These are phyloP conservation scores for Quercus dentata DNA, from an alignment of 306 rosid species.

Conservation along the genomic window DNA sequence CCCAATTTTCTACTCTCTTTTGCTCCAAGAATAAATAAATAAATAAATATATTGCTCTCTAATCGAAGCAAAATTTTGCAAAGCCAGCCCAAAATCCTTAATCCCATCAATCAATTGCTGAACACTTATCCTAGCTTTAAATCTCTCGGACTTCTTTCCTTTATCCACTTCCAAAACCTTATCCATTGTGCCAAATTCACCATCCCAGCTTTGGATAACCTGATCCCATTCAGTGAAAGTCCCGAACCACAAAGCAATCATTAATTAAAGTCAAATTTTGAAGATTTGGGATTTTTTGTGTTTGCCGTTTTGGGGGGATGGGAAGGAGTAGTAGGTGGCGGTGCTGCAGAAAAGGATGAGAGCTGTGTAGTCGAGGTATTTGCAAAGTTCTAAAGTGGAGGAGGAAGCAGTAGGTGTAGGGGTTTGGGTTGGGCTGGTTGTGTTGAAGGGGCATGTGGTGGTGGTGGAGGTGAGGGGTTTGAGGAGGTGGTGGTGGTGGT, in stretches of 20 bases:
- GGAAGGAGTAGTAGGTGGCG: constrained; percentile 85
- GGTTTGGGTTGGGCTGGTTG: constrained; percentile 27
- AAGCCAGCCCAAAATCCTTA: constrained; percentile 75
- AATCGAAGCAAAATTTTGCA: constrained; percentile 91
- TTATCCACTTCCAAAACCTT: constrained; percentile 74
- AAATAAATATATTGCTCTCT: constrained; percentile 76
- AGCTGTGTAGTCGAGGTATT: constrained; percentile 73
- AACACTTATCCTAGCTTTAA: constrained; percentile 93
- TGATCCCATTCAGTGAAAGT: constrained; percentile 87
- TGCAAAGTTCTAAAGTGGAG: constrained; percentile 57
- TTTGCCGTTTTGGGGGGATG: constrained; percentile 64
- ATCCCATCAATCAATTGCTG: constrained; percentile 91
- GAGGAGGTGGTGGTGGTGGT: constrained; percentile 3
- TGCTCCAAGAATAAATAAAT: too few species aligned
- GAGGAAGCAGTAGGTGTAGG: constrained; percentile 29
- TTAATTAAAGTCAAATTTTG: not conserved
- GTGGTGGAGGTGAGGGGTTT: constrained; percentile 21
- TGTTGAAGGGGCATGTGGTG: constrained; percentile 5
- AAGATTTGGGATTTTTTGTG: constrained; percentile 90
- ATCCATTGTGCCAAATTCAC: constrained; percentile 88
- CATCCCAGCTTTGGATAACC: constrained; percentile 73
- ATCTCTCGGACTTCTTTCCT: constrained; percentile 66
- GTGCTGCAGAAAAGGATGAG: constrained; percentile 75
- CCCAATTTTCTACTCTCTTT: too few species aligned
- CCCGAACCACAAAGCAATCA: constrained; percentile 53